A percentile compares a stretch with the other conserved stretches of the same genome.
Conservation (phyloP, 2,329 filamentous ascomycete species). For the Sphaceloma murrayae region DNA sequence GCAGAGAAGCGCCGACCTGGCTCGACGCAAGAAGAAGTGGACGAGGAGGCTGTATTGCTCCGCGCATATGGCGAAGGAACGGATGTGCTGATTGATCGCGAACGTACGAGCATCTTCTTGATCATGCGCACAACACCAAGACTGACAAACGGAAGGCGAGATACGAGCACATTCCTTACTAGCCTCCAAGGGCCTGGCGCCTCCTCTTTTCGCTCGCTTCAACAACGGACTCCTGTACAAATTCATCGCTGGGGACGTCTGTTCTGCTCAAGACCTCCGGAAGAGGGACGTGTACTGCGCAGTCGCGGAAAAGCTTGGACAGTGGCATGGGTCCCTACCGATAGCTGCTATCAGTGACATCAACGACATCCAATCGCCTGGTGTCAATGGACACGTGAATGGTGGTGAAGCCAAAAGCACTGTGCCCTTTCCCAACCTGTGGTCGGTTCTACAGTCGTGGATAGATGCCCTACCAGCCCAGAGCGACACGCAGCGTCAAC, state of each 20-base stretch:
- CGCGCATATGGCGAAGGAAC: constrained; percentile 92
- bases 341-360: constrained; percentile 39
- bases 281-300: constrained; percentile 67
- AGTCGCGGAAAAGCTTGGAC: constrained; percentile 71
- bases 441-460: constrained; percentile 96
- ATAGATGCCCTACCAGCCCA: constrained; percentile 69
- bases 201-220: constrained; percentile 80
- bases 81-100: constrained; percentile 88
- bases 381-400: constrained; percentile 20
- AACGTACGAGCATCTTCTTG: constrained; percentile 53
- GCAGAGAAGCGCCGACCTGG: constrained; percentile 61
- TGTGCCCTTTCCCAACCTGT: constrained; percentile 57
- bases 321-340: constrained; percentile 78
- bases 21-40: constrained; percentile 64
- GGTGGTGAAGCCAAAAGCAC: constrained; percentile 24
- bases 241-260: constrained; percentile 73
- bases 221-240: constrained; percentile 92
- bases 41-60: constrained; percentile 76
- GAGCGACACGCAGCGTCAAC: constrained; percentile 58
- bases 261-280: constrained; percentile 70
- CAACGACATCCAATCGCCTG: constrained; percentile 20
- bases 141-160: constrained; percentile 41
- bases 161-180: constrained; percentile 70
- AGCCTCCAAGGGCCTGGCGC: constrained; percentile 72
- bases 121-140: constrained; percentile 20